Percentiles rank a stretch among this genome's conserved stretches.
Evolutionary conservation across 139 green algal genomes (phyloP).

Genomic region (Chlorella sp.): DNA sequence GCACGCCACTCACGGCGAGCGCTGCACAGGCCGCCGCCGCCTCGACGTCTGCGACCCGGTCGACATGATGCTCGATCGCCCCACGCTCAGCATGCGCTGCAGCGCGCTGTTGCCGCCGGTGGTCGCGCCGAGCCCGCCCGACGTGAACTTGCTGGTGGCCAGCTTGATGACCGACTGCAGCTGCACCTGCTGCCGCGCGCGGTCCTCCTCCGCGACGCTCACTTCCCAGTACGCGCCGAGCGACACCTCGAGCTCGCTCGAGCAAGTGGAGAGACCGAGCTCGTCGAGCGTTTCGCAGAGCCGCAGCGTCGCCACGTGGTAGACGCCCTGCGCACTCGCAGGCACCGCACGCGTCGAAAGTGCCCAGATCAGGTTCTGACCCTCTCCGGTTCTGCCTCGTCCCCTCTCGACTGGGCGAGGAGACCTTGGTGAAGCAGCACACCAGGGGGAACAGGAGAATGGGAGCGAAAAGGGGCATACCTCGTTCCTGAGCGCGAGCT

Average conservation of each 20-base stretch:
- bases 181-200: not conserved
- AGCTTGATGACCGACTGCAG: not conserved
- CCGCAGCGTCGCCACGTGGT: constrained; percentile 22
- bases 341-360: too few relatives aligned
- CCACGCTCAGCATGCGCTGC: not conserved
- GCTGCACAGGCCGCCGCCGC: too few relatives aligned
- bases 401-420: too few relatives aligned
- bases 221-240: constrained; percentile 21
- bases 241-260: constrained; percentile 17
- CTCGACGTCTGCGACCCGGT: not conserved
- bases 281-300: constrained; percentile 28
- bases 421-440: too few relatives aligned
- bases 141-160: not conserved
- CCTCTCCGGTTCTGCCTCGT: too few relatives aligned
- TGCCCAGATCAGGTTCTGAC: too few relatives aligned
- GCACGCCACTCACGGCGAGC: not conserved
- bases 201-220: constrained; percentile 7
- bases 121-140: too few relatives aligned
- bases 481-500: constrained; percentile 26
- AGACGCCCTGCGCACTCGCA: constrained; percentile 28
- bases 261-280: constrained; percentile 15
- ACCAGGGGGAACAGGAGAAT: too few relatives aligned
- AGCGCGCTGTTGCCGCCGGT: not conserved
- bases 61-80: not conserved
- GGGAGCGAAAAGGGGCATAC: too few relatives aligned